phyloP scores from a whole-genome alignment of 2,329 filamentous ascomycete species.

The Cercospora beticola region DNA sequence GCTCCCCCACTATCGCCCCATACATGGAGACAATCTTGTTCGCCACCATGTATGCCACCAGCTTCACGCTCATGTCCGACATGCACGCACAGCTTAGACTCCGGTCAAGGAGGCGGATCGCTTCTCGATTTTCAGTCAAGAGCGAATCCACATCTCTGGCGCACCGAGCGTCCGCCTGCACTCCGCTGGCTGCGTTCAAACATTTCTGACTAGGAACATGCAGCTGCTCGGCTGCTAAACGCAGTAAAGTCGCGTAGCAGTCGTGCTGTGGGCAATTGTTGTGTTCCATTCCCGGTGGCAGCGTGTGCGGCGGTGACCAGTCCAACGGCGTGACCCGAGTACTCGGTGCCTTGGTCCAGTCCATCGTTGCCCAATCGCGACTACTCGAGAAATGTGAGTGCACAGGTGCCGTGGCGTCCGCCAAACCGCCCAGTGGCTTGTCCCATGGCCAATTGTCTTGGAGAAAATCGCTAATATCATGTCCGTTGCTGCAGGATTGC shows the following conservation, averaged over 20 bases:
- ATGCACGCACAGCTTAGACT: slow-evolving; percentile 10
- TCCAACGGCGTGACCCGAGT: neutral
- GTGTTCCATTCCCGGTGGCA: neutral
- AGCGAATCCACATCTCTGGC: slow-evolving; percentile 12
- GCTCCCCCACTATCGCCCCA: slow-evolving; percentile 1
- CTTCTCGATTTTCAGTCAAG: slow-evolving; percentile 8
- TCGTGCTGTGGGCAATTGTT: neutral
- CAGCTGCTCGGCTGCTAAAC: neutral
- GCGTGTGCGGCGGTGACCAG: neutral
- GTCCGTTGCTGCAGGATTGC: neutral
- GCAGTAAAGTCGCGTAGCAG: neutral
- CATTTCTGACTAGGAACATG: neutral
- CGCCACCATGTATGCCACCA: slow-evolving; percentile 10
- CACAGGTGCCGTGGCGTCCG: neutral
- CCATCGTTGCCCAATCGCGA: neutral
- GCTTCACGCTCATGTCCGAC: neutral
- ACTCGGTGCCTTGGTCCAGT: neutral
- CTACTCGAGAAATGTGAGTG: neutral
- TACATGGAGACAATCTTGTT: slow-evolving; percentile 7
- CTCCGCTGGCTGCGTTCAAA: neutral
- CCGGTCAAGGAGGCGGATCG: slow-evolving; percentile 2
- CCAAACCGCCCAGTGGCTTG: neutral
- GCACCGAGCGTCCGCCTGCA: neutral
- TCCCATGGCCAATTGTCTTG: neutral
- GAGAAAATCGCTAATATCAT: neutral